A percentile compares a stretch with the other conserved stretches of the same genome.
Evolutionary conservation across 176 grass and related monocot species (phyloP).

Genomic region (Pontederia paniculata): DNA sequence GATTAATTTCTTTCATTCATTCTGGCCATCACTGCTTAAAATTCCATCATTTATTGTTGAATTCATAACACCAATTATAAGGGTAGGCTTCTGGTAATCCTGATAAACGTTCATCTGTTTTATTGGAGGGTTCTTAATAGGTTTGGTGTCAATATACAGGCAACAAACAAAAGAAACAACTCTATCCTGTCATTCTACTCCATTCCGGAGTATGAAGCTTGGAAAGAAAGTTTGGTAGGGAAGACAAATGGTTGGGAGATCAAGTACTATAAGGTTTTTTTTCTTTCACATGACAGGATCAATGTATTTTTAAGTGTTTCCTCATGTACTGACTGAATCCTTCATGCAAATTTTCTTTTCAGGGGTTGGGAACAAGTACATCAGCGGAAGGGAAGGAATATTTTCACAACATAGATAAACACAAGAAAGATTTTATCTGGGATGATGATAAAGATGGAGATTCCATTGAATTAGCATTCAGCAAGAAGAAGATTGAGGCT

Average conservation of each 20-base stretch:
- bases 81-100: conserved; percentile 22
- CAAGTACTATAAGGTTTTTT: conserved; percentile 80
- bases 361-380: conserved; percentile 92
- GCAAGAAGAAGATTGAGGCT: conserved; percentile 70
- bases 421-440: conserved; percentile 80
- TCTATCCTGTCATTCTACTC: conserved; percentile 48
- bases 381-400: conserved; percentile 48
- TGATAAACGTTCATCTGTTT: neutral
- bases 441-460: conserved; percentile 33
- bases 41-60: conserved; percentile 73
- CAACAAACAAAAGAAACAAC: conserved; percentile 35
- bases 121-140: too few species aligned
- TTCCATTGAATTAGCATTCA: conserved; percentile 73
- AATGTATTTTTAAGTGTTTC: neutral
- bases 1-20: conserved; percentile 81
- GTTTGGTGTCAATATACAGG: conserved; percentile 25
- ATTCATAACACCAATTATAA: conserved; percentile 84
- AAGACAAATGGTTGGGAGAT: conserved; percentile 53
- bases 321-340: neutral
- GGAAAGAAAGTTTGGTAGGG: conserved; percentile 52
- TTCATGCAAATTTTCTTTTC: neutral
- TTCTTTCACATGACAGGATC: too few species aligned
- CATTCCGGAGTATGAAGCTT: conserved; percentile 83
- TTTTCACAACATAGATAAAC: conserved; percentile 23
- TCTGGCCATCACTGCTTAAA: conserved; percentile 85